These are phyloP conservation scores for Suillus placidus DNA, from an alignment of 768 basidiomycete species.

Conservation along the genomic window DNA sequence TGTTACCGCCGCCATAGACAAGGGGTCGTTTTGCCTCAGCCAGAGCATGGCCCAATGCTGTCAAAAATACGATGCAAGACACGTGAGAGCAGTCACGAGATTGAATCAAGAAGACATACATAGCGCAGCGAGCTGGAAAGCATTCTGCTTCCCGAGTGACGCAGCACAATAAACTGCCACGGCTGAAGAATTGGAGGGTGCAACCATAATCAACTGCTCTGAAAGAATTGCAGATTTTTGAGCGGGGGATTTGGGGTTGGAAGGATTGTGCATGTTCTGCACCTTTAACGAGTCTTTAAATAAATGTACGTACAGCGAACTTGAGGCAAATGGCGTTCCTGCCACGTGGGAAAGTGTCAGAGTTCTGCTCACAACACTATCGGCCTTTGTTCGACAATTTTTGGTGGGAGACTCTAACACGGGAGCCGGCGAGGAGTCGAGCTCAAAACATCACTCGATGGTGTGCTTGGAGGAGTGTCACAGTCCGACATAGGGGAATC, in stretches of 20 bases:
- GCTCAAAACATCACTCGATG: neutral
- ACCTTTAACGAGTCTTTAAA: constrained; percentile 28
- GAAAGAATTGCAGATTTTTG: neutral
- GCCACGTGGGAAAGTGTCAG: neutral
- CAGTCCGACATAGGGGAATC: neutral
- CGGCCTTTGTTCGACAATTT: neutral
- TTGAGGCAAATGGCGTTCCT: neutral
- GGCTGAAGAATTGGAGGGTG: constrained; percentile 38
- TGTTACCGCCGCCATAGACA: constrained; percentile 85
- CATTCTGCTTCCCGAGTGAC: constrained; percentile 60
- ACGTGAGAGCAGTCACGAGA: constrained; percentile 10
- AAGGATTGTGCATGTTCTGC: constrained; percentile 18
- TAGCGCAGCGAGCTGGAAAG: constrained; percentile 66
- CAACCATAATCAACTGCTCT: constrained; percentile 31
- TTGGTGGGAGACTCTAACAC: neutral
- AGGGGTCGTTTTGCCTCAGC: constrained; percentile 61
- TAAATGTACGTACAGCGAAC: constrained; percentile 22
- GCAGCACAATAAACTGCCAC: constrained; percentile 90
- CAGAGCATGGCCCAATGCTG: constrained; percentile 77
- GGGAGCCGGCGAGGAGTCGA: neutral
- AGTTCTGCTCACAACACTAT: neutral
- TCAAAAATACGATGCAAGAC: constrained; percentile 4
- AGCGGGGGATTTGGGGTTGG: constrained; percentile 10
- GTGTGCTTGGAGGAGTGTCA: neutral
- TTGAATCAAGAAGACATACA: constrained; percentile 50